Evolutionary conservation across 352 stramenopile species (phyloP), one percentile per base, ranked within the genome.

Genomic region (Globisporangium paroecandrum): DNA sequence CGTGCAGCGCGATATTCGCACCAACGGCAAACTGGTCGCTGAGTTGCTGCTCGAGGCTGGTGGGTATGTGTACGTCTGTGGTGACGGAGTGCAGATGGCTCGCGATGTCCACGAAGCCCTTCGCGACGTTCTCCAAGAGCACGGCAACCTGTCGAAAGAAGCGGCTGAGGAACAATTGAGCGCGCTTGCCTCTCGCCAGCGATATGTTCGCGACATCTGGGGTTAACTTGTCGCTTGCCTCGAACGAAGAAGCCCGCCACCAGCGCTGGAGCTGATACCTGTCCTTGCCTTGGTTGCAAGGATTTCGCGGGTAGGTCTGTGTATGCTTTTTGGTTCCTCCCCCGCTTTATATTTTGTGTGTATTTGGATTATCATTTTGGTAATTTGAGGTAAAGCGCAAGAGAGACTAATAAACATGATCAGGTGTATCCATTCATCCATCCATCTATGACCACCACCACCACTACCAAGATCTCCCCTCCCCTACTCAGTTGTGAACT

Each of bases 81-180:
- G 97, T 47, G 97, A 99, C 76, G 96, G 95, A 27, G 93, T 94
- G 65, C 75, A 89, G 10, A 99, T 99, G 97, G 96, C 91, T 29
- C 97, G 91, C 67, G 96, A 99, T 75, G 97, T 99, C 10, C 91
- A 98, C 71, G 75, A 77, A 10, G 78, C 90, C 7, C 83, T 99
- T 10, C 75, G 81, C 0, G 69, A 87, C 13, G 77, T 98, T 41
- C 76, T 99, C 27, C 70, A 79, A 56, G 70, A 91, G 55, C 76
- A 94, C 62, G 88, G 77, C 27, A 69, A 77, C 7, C 43, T 93
- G 13, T 71, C 76, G 22, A 70, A 75, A 24, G 77, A 92, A 38
- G 82, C 81, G 9, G 88, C 90, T 0, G 79, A 96, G 54, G 73
- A 76, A 12, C 75, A 79, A 27, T 72, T 97, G 22, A 76, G 75